These are phyloP conservation scores for Plasmodium cynomolgi DNA, from an alignment of 169 alveolate genomes.

Conservation along the genomic window DNA sequence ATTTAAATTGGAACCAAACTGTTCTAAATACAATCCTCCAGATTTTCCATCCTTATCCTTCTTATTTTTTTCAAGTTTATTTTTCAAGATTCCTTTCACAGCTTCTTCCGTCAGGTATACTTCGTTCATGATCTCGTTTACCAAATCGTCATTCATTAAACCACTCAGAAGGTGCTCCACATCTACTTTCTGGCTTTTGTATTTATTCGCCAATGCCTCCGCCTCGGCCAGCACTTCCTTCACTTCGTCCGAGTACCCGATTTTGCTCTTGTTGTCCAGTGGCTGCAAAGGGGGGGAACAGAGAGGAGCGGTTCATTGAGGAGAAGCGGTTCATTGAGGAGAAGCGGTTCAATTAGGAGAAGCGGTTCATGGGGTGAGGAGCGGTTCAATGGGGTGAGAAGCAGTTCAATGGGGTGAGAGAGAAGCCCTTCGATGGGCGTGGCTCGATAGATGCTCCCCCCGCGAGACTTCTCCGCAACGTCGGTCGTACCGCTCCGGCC, in stretches of 20 bases:
- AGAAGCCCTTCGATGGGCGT: no score
- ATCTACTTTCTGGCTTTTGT: constrained; percentile 54
- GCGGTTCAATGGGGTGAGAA: neutral
- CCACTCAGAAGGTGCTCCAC: constrained; percentile 64
- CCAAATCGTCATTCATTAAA: constrained; percentile 40
- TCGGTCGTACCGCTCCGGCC: constrained; percentile 57
- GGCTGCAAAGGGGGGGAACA: constrained; percentile 18
- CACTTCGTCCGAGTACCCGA: constrained; percentile 19
- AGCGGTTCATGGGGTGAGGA: neutral
- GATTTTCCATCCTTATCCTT: constrained; percentile 40
- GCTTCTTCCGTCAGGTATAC: constrained; percentile 45
- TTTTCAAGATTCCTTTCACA: constrained; percentile 28
- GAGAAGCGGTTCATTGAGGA: neutral
- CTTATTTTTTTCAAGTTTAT: constrained; percentile 27
- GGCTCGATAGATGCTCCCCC: neutral
- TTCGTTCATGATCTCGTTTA: constrained; percentile 39
- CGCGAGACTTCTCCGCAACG: neutral
- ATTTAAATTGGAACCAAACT: constrained; percentile 69
- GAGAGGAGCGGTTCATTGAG: no score
- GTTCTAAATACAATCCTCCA: constrained; percentile 40
- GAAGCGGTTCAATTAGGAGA: neutral
- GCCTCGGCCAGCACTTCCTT: constrained; percentile 59
- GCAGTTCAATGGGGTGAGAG: neutral
- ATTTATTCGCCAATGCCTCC: constrained; percentile 25
- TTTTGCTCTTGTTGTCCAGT: constrained; percentile 28